phyloP scores from a whole-genome alignment of 805 yeast species.

The Yamadazyma sp. region DNA sequence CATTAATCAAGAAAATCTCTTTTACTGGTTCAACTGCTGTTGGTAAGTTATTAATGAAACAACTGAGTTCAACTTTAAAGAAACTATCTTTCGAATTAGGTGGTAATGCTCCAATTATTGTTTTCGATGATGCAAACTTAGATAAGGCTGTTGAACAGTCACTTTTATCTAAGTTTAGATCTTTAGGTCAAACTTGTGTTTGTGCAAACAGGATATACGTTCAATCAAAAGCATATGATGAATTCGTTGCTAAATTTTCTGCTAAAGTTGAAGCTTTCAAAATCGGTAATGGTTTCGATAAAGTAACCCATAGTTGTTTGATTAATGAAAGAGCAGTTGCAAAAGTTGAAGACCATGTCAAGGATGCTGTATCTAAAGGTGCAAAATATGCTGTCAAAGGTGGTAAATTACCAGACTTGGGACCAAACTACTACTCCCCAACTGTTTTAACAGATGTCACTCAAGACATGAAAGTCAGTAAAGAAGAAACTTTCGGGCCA shows the following conservation, averaged over 20 bases:
- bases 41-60: slow-evolving; percentile 64
- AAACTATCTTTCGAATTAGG: slow-evolving; percentile 74
- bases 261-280: slow-evolving; percentile 46
- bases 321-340: slow-evolving; percentile 49
- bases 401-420: slow-evolving; percentile 48
- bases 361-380: slow-evolving; percentile 54
- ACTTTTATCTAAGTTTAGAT: slow-evolving; percentile 65
- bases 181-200: slow-evolving; percentile 79
- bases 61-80: slow-evolving; percentile 60
- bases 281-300: slow-evolving; percentile 56
- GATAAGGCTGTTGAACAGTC: slow-evolving; percentile 67
- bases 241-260: slow-evolving; percentile 50
- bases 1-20: slow-evolving; percentile 59
- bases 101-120: slow-evolving; percentile 78
- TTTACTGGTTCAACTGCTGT: slow-evolving; percentile 79
- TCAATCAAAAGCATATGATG: slow-evolving; percentile 62
- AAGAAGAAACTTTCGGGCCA: slow-evolving; percentile 68
- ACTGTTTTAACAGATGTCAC: slow-evolving; percentile 52
- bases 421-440: slow-evolving; percentile 53
- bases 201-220: slow-evolving; percentile 73
- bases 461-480: slow-evolving; percentile 45
- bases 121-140: slow-evolving; percentile 70
- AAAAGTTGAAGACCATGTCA: slow-evolving; percentile 52
- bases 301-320: slow-evolving; percentile 55
- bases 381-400: slow-evolving; percentile 52